Conservation (phyloP, 2,329 filamentous ascomycete species). For the Byssoonygena ceratinophila region DNA sequence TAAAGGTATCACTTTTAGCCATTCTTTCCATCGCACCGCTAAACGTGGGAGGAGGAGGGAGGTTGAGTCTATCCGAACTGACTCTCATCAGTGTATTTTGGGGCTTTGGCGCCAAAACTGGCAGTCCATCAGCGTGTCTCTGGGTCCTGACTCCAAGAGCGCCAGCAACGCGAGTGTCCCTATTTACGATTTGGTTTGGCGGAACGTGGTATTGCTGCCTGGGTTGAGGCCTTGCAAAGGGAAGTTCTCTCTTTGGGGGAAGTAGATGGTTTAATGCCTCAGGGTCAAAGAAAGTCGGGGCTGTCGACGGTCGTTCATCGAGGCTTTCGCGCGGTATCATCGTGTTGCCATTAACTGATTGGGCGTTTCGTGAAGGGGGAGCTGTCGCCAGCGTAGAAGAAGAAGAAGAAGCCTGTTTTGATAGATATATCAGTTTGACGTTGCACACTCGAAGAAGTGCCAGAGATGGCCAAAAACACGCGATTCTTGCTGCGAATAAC, state of each 20-base stretch:
- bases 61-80: too few relatives aligned
- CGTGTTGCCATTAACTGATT: neutral
- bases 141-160: neutral
- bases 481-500: too few relatives aligned
- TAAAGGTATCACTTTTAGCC: neutral
- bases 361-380: neutral
- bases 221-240: conserved; percentile 27
- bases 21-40: neutral
- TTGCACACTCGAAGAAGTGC: neutral
- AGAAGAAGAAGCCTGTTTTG: conserved; percentile 8
- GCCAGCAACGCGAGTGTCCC: too few relatives aligned
- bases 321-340: neutral
- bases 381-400: conserved; percentile 4
- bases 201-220: neutral
- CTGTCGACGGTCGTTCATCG: conserved; percentile 22
- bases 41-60: neutral
- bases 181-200: neutral
- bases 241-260: conserved; percentile 36
- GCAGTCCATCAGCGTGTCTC: neutral
- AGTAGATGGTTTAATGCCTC: conserved; percentile 28
- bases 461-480: too few relatives aligned
- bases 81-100: neutral
- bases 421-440: neutral
- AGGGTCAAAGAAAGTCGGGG: conserved; percentile 22
- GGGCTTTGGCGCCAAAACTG: neutral